phyloP scores from a whole-genome alignment of 2,329 filamentous ascomycete species.

The Beauveria asiatica region DNA sequence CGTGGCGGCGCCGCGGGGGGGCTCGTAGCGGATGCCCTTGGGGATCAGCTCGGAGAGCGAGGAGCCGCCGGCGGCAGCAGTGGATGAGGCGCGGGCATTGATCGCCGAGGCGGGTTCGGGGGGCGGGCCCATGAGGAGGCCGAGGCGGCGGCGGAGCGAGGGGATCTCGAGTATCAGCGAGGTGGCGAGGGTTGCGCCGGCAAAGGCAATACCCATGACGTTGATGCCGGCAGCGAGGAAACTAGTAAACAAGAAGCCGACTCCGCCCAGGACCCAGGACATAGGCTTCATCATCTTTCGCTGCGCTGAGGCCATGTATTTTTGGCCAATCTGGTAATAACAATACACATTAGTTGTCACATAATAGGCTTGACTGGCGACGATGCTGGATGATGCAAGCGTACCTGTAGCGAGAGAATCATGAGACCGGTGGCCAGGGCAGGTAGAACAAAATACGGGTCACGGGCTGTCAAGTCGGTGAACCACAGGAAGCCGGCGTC shows the following conservation, averaged over 20 bases:
- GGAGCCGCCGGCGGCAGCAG: constrained; percentile 17
- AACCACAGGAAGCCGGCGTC: constrained; percentile 70
- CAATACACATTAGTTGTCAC: not conserved
- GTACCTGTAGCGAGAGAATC: constrained; percentile 46
- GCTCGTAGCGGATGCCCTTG: constrained; percentile 24
- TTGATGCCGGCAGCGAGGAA: constrained; percentile 42
- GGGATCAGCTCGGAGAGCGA: constrained; percentile 25
- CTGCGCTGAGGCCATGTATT: constrained; percentile 18
- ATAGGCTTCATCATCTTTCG: constrained; percentile 32
- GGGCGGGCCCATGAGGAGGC: constrained; percentile 27
- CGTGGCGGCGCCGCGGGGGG: constrained; percentile 21
- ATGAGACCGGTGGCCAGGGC: constrained; percentile 47
- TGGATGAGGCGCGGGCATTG: constrained; percentile 26
- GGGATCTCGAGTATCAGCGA: constrained; percentile 29
- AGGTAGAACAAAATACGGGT: constrained; percentile 74
- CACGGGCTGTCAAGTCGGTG: constrained; percentile 61
- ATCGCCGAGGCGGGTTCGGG: constrained; percentile 16
- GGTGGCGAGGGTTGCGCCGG: constrained; percentile 29
- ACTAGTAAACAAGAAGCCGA: constrained; percentile 36
- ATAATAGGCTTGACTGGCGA: too few species aligned
- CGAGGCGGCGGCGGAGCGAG: constrained; percentile 28
- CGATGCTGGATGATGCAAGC: constrained; percentile 10
- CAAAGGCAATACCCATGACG: constrained; percentile 37
- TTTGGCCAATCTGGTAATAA: constrained; percentile 25
- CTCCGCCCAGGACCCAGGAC: constrained; percentile 33